Conservation (phyloP, 371 early-diverging fungal species). For the Lichtheimia hyalospora region DNA sequence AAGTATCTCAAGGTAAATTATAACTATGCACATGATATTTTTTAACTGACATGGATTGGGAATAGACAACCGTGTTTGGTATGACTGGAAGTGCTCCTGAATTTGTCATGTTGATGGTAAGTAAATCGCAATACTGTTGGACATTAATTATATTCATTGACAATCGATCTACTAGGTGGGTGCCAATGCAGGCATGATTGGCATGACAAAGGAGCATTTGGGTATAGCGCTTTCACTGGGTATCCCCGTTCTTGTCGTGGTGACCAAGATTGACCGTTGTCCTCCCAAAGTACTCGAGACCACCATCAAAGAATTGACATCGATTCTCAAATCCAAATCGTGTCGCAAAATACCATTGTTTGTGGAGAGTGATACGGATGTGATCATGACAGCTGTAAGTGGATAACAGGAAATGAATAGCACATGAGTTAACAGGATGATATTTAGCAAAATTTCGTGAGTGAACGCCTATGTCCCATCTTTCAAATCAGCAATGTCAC, state of each 20-base stretch:
- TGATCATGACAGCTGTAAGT: conserved; percentile 72
- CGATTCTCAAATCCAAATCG: conserved; percentile 83
- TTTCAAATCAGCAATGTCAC: conserved; percentile 93
- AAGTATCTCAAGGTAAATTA: conserved; percentile 76
- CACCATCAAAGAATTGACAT: conserved; percentile 80
- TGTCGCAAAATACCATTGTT: conserved; percentile 92
- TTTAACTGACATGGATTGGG: neutral
- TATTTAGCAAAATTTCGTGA: conserved; percentile 68
- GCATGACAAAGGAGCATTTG: conserved; percentile 95
- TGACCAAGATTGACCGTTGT: conserved; percentile 93
- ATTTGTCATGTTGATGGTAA: conserved; percentile 86
- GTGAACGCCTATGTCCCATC: conserved; percentile 90
- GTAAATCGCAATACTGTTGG: neutral
- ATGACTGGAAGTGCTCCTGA: conserved; percentile 91
- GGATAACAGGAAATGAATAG: neutral
- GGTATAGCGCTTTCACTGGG: conserved; percentile 83
- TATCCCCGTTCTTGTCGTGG: conserved; percentile 87
- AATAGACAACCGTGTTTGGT: conserved; percentile 86
- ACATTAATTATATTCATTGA: neutral
- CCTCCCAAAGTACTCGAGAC: conserved; percentile 81
- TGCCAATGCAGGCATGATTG: conserved; percentile 89
- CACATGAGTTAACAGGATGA: neutral
- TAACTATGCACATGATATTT: neutral
- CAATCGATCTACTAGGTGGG: conserved; percentile 50
- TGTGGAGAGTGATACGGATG: conserved; percentile 73